Conservation (phyloP, 441 rosid species). For the Brassica balearica region DNA sequence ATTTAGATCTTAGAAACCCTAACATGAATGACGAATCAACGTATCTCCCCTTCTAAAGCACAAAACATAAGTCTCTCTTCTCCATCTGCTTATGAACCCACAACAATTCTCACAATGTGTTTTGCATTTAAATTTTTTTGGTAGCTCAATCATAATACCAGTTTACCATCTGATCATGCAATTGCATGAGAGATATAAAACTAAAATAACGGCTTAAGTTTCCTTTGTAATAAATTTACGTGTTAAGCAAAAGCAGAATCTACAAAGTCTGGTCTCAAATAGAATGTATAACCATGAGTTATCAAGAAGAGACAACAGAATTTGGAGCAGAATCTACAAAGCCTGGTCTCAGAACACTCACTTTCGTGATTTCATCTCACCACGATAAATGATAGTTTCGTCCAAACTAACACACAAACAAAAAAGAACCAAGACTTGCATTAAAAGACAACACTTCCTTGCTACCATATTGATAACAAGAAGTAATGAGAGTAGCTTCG, state of each 20-base stretch:
- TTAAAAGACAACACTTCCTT: slow-evolving; percentile 29
- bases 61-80: neutral
- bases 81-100: no score
- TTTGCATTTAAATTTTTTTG: neutral
- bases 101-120: neutral
- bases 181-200: neutral
- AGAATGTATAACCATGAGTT: no score
- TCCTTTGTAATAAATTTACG: no score
- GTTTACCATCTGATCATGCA: neutral
- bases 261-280: no score
- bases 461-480: slow-evolving; percentile 9
- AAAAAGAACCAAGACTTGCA: slow-evolving; percentile 20
- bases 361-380: neutral
- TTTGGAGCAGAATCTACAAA: no score
- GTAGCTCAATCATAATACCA: neutral
- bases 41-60: neutral
- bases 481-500: neutral
- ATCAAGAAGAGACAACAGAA: no score
- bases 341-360: no score
- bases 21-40: neutral
- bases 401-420: slow-evolving; percentile 7
- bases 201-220: neutral
- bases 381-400: slow-evolving; percentile 10
- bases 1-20: neutral
- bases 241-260: no score